Conservation (phyloP, 225 moss, liverwort and hornwort genomes). For the Thuidium tamariscinum region DNA sequence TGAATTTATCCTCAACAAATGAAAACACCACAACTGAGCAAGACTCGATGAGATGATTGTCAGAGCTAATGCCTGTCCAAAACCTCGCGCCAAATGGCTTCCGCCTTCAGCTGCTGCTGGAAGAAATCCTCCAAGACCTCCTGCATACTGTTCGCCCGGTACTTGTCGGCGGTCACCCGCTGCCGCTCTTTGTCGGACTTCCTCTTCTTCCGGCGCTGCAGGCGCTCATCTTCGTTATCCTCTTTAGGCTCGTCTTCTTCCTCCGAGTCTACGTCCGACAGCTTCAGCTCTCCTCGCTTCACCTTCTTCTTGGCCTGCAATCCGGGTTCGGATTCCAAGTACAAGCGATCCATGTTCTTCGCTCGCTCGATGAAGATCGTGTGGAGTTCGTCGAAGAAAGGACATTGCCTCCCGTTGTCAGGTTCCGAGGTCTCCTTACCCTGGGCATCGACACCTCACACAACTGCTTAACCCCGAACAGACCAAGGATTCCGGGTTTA, state of each 20-base stretch:
- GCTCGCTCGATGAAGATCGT: conserved; percentile 90
- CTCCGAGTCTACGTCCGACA: conserved; percentile 85
- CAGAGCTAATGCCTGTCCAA: conserved; percentile 25
- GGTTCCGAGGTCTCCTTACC: conserved; percentile 97
- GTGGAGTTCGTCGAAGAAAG: conserved; percentile 89
- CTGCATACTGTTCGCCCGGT: conserved; percentile 92
- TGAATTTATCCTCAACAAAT: background rate
- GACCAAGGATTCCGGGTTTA: background rate
- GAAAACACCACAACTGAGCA: background rate
- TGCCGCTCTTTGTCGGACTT: conserved; percentile 97
- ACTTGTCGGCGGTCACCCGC: conserved; percentile 84
- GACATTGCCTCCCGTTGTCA: conserved; percentile 90
- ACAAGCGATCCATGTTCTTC: conserved; percentile 88
- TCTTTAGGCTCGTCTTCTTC: conserved; percentile 81
- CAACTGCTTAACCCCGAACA: background rate
- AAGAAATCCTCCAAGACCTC: conserved; percentile 94
- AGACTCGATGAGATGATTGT: background rate
- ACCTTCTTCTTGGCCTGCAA: conserved; percentile 74
- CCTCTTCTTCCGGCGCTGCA: conserved; percentile 73
- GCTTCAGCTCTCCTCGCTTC: conserved; percentile 67
- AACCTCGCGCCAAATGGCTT: conserved; percentile 64
- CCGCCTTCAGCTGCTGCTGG: conserved; percentile 79
- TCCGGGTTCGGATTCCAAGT: conserved; percentile 88
- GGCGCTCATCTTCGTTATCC: conserved; percentile 78
- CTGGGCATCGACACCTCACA: conserved; percentile 20